phyloP scores from a whole-genome alignment of 1,284 basidiomycete genomes.

The Marasmius oreades region DNA sequence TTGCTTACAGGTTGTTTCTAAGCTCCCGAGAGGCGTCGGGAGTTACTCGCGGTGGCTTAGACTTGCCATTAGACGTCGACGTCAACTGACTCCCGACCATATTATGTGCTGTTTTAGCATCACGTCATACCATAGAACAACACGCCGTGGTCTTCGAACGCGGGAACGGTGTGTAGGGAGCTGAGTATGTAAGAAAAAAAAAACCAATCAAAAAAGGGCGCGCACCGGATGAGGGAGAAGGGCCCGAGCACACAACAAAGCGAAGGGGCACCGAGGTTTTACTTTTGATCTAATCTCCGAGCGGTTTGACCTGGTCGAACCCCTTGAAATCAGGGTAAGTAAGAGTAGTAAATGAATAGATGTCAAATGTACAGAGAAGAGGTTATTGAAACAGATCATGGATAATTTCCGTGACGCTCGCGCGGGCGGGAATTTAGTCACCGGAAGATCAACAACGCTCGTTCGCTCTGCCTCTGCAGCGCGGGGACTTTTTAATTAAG shows the following conservation, averaged over 20 bases:
- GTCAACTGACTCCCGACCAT: no score
- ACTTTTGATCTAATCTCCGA: not conserved
- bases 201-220: no score
- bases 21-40: no score
- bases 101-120: no score
- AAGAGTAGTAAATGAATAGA: no score
- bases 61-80: no score
- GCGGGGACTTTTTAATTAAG: not conserved
- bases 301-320: not conserved
- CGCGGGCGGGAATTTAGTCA: constrained; percentile 2
- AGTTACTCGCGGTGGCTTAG: no score
- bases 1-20: no score
- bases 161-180: not conserved
- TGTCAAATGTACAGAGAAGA: not conserved
- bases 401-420: not conserved
- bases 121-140: not conserved
- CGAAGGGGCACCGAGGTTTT: not conserved
- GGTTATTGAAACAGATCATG: not conserved
- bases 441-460: not conserved
- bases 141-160: not conserved
- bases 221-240: no score
- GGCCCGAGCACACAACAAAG: not conserved
- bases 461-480: not conserved
- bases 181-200: not conserved
- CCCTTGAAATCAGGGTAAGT: no score